Evolutionary conservation across 2,329 filamentous ascomycete species (phyloP).

Genomic region (Anthostomella pinea): DNA sequence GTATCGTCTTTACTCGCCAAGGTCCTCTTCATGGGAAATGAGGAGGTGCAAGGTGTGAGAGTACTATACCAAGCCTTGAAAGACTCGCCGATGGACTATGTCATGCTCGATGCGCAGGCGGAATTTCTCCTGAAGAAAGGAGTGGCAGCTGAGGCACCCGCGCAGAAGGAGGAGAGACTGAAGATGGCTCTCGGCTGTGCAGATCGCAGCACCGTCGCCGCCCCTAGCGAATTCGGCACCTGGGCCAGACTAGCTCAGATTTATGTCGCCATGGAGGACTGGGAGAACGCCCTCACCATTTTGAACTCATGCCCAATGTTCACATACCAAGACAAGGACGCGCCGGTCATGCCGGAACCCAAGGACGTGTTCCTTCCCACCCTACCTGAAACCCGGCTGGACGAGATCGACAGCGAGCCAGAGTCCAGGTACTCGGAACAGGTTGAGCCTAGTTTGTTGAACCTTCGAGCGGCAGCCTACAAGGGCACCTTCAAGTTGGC

Average conservation of each 20-base stretch:
- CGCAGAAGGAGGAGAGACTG: constrained; percentile 63
- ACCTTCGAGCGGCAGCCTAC: constrained; percentile 83
- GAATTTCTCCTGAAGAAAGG: constrained; percentile 89
- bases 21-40: constrained; percentile 90
- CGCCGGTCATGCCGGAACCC: constrained; percentile 90
- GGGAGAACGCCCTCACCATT: constrained; percentile 92
- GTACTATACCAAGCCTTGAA: constrained; percentile 85
- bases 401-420: constrained; percentile 93
- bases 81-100: constrained; percentile 95
- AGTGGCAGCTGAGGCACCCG: constrained; percentile 48
- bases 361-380: constrained; percentile 84
- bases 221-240: constrained; percentile 94
- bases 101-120: constrained; percentile 91
- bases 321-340: constrained; percentile 98
- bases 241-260: constrained; percentile 94
- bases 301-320: constrained; percentile 99
- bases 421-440: constrained; percentile 78
- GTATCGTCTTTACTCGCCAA: constrained; percentile 90
- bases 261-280: constrained; percentile 91
- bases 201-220: constrained; percentile 90
- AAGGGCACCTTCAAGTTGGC: constrained; percentile 95
- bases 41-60: constrained; percentile 93
- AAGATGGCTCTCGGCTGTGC: constrained; percentile 89
- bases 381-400: constrained; percentile 81
- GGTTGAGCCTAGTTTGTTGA: constrained; percentile 81